Percentiles rank a stretch among this genome's conserved stretches.
Conservation (phyloP, 352 stramenopile genomes). For the Peronospora tabacina region DNA sequence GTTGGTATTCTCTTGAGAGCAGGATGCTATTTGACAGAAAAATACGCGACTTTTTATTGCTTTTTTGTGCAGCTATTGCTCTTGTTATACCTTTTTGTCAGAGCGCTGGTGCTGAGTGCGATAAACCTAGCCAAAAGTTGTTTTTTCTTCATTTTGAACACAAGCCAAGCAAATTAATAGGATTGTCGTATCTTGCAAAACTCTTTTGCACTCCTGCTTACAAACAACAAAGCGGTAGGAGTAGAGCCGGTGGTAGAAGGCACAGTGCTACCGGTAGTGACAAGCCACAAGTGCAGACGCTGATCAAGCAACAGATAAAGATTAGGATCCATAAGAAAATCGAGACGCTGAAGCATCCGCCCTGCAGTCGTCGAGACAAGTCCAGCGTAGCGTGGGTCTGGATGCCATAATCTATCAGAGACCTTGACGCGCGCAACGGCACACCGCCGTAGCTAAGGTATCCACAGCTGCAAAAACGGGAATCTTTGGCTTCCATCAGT, state of each 20-base stretch:
- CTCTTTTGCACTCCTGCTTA: conserved; percentile 9
- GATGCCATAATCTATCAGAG: conserved; percentile 56
- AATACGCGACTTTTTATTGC: conserved; percentile 18
- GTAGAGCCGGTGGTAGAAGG: conserved; percentile 48
- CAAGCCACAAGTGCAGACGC: conserved; percentile 64
- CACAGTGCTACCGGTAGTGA: conserved; percentile 50
- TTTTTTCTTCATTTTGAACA: background rate
- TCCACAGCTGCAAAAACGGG: conserved; percentile 1
- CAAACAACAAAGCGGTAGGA: conserved; percentile 65
- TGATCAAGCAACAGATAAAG: conserved; percentile 61
- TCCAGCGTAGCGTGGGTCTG: conserved; percentile 61
- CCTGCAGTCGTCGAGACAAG: conserved; percentile 32
- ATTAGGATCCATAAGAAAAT: conserved; percentile 73
- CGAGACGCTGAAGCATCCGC: conserved; percentile 68
- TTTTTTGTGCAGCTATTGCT: conserved; percentile 3
- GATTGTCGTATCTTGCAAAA: background rate
- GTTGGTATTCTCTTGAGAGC: background rate
- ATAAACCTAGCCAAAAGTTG: no score
- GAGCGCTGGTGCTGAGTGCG: background rate
- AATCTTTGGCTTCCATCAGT: conserved; percentile 26
- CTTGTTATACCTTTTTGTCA: background rate
- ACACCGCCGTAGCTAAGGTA: conserved; percentile 61
- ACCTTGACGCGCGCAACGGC: conserved; percentile 39
- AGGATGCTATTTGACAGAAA: conserved; percentile 10
- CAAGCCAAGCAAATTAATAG: background rate